Evolutionary conservation across 768 basidiomycete species (phyloP).

Genomic region (Pleurotus tuber-regium): DNA sequence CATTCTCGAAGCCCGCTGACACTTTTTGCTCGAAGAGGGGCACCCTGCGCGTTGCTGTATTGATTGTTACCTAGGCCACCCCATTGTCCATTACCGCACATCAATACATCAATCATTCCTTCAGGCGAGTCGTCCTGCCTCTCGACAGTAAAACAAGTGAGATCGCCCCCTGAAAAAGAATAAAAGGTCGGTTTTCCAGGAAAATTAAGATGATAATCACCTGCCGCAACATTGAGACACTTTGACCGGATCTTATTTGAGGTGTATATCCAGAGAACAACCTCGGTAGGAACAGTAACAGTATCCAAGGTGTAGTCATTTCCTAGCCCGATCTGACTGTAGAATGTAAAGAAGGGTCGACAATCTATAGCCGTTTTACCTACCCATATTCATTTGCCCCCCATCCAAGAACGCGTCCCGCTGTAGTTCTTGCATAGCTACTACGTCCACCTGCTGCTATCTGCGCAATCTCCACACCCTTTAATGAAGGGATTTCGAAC

Average conservation of each 20-base stretch:
- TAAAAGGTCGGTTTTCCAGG: too few species aligned
- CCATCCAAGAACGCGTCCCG: slow-evolving; percentile 81
- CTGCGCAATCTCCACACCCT: slow-evolving; percentile 60
- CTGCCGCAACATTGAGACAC: slow-evolving; percentile 67
- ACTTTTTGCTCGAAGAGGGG: slow-evolving; percentile 70
- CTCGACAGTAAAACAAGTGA: slow-evolving; percentile 77
- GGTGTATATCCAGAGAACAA: slow-evolving; percentile 63
- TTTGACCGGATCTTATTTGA: slow-evolving; percentile 48
- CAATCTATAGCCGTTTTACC: slow-evolving; percentile 14
- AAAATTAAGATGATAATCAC: too few species aligned
- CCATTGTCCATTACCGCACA: slow-evolving; percentile 82
- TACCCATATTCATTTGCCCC: slow-evolving; percentile 89
- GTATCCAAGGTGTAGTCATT: slow-evolving; percentile 56
- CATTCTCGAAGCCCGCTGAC: slow-evolving; percentile 88
- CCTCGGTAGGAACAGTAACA: slow-evolving; percentile 82
- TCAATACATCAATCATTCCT: slow-evolving; percentile 48
- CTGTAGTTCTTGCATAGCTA: slow-evolving; percentile 66
- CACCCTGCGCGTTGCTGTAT: slow-evolving; percentile 69
- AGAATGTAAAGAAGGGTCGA: slow-evolving; percentile 6
- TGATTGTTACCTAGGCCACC: slow-evolving; percentile 71
- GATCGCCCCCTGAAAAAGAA: slow-evolving; percentile 56
- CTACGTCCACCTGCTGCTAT: slow-evolving; percentile 70
- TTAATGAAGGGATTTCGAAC: slow-evolving; percentile 75
- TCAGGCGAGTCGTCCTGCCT: slow-evolving; percentile 26
- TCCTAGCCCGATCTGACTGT: slow-evolving; percentile 81